Evolutionary conservation across 2,329 filamentous ascomycete genomes (phyloP).

Genomic region (Bimuria novae-zelandiae): DNA sequence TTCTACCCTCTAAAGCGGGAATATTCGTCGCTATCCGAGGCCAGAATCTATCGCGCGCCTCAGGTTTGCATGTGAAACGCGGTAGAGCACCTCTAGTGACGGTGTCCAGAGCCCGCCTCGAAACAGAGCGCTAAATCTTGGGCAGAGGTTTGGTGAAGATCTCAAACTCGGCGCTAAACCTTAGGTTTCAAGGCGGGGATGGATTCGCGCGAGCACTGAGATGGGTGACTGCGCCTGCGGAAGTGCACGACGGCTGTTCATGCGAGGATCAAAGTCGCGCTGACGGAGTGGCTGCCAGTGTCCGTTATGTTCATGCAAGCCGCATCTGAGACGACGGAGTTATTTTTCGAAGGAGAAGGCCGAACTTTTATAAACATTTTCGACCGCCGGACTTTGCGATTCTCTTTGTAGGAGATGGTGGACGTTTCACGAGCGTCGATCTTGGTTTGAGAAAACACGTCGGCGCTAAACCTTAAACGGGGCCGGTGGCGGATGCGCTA

Average conservation of each 20-base stretch:
- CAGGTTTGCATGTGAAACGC: conserved; percentile 1
- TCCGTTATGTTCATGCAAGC: neutral
- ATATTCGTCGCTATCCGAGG: neutral
- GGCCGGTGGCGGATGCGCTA: neutral
- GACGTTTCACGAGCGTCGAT: conserved; percentile 6
- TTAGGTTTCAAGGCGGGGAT: neutral
- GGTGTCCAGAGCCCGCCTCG: neutral
- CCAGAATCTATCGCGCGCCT: neutral
- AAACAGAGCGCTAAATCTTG: conserved; percentile 1
- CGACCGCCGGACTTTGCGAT: neutral
- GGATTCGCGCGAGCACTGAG: neutral
- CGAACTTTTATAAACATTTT: neutral
- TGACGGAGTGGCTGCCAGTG: neutral
- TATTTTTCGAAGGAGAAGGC: neutral
- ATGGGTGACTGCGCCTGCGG: neutral
- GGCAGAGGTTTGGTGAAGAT: neutral
- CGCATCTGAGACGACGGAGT: neutral
- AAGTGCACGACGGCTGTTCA: neutral
- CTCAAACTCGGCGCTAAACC: conserved; percentile 6
- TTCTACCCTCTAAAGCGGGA: neutral
- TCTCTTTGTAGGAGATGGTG: neutral
- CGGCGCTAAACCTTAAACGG: neutral
- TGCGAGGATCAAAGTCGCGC: neutral
- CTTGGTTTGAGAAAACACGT: conserved; percentile 3
- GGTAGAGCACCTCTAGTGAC: neutral